phyloP scores from a whole-genome alignment of 345 rosid genomes.

The Psidium friedrichsthalianum region DNA sequence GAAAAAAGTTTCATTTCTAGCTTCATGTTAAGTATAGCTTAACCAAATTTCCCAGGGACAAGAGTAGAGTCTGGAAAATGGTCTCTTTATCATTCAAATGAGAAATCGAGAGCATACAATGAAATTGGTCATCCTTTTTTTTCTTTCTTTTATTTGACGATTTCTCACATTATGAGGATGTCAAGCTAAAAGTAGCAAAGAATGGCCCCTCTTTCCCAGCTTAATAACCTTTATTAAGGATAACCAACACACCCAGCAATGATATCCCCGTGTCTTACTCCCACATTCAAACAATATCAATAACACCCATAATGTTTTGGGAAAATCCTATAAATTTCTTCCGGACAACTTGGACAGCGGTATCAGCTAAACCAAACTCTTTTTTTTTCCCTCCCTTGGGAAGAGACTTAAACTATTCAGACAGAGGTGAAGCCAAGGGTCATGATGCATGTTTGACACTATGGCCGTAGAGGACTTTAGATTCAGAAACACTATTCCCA shows the following conservation, averaged over 20 bases:
- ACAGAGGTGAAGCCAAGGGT: neutral
- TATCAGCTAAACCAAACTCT: neutral
- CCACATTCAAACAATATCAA: neutral
- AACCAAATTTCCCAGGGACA: neutral
- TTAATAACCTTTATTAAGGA: neutral
- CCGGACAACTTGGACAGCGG: neutral
- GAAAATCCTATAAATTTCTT: neutral
- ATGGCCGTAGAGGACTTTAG: neutral
- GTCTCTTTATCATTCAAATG: neutral
- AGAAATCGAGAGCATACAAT: neutral
- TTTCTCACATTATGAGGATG: neutral
- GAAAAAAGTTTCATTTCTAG: neutral
- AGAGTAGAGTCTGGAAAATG: neutral
- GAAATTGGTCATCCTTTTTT: neutral
- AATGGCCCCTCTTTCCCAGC: neutral
- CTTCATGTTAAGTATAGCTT: neutral
- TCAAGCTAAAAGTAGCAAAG: neutral
- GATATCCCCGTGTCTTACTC: neutral
- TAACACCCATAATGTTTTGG: neutral
- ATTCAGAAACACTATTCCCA: neutral
- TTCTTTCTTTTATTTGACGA: neutral
- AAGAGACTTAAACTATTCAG: neutral
- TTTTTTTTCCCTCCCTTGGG: neutral
- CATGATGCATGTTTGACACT: neutral
- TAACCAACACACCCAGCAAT: neutral